Evolutionary conservation across 495 filamentous ascomycete genomes (phyloP).

Genomic region (Xylaria venustula): DNA sequence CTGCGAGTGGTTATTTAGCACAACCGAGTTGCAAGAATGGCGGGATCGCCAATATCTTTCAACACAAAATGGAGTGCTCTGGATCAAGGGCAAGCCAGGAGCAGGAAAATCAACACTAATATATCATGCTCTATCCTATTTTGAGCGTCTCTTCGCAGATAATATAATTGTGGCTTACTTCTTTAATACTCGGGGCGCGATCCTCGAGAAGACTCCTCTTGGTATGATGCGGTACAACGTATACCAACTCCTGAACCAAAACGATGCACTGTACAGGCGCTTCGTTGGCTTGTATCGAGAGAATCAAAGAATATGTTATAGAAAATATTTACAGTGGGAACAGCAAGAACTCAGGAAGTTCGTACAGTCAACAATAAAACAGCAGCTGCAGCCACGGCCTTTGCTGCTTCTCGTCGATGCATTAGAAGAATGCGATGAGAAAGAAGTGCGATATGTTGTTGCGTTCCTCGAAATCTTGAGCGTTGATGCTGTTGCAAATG

Average conservation of each 20-base stretch:
- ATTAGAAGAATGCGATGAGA: slow-evolving; percentile 37
- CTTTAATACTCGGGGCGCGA: slow-evolving; percentile 15
- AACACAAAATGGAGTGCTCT: slow-evolving; percentile 20
- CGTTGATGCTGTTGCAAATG: background rate
- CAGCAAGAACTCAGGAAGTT: background rate
- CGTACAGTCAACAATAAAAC: background rate
- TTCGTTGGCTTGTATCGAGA: slow-evolving; percentile 1
- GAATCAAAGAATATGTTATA: background rate
- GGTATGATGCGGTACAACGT: slow-evolving; percentile 53
- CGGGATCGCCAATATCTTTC: background rate
- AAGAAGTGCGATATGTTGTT: slow-evolving; percentile 34
- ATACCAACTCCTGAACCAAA: slow-evolving; percentile 21
- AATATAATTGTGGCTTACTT: background rate
- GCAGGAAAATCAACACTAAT: slow-evolving; percentile 27
- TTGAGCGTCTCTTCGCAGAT: background rate
- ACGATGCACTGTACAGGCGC: background rate
- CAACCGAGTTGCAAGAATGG: slow-evolving; percentile 7
- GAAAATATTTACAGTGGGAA: background rate
- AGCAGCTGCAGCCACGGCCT: slow-evolving; percentile 1
- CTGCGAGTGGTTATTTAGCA: slow-evolving; percentile 16
- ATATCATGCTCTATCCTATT: slow-evolving; percentile 15
- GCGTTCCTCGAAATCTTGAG: slow-evolving; percentile 32
- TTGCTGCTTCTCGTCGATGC: slow-evolving; percentile 40
- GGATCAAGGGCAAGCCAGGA: slow-evolving; percentile 28
- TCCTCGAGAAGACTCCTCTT: slow-evolving; percentile 41